Base-by-base conservation (phyloP, 164 flowering plant genomes). In the Berberis vulgaris region DNA sequence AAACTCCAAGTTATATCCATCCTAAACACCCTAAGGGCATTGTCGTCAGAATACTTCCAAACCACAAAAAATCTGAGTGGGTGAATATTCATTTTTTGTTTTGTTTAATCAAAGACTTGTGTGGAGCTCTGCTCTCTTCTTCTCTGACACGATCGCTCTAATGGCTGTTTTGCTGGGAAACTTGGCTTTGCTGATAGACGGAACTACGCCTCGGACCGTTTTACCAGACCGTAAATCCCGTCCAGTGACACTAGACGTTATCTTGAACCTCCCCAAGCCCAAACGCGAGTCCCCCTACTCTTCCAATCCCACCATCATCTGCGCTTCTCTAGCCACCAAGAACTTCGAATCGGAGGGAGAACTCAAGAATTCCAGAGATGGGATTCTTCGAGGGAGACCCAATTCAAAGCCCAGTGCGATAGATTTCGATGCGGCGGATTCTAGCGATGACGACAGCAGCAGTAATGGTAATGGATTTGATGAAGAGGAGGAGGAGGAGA, bases 161-260 rank as follows among this genome's bases (percentile, higher is more conserved):
- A 88, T 88, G 95, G 87, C 96, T 49, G 80, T 78, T 45, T 76
- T 77, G 61, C 62, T 85, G 45, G 88, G 96, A 38, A 86, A 84
- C 72, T 7, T 83, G 50, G 71, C 82, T 6, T 65, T 79, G 13
- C 57, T 80, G 39, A 63, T 80, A 0, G 86, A 84, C 70, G 71
- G 77, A 6, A 58, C 46, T 45, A 69, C 83, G 2, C 71, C 72
- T 13, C 71, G 81, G 41, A 67, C 70, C 5, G 43, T 49, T 40
- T n/a, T 63, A 5, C 67, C 79, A 12, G 88, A 82, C 52, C 78
- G 84, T 47, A 82, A 76, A 47, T 2, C 69, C 4, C 79, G 82
- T 6, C 65, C 77, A 58, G 58, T 63, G 52, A 59, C 63, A 7
- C 50, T 69, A 57, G 96, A 86, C 59, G 63, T 74, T 44, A 59